Base-by-base conservation (phyloP, 2,329 filamentous ascomycete genomes). In the Diaporthe ampelina region DNA sequence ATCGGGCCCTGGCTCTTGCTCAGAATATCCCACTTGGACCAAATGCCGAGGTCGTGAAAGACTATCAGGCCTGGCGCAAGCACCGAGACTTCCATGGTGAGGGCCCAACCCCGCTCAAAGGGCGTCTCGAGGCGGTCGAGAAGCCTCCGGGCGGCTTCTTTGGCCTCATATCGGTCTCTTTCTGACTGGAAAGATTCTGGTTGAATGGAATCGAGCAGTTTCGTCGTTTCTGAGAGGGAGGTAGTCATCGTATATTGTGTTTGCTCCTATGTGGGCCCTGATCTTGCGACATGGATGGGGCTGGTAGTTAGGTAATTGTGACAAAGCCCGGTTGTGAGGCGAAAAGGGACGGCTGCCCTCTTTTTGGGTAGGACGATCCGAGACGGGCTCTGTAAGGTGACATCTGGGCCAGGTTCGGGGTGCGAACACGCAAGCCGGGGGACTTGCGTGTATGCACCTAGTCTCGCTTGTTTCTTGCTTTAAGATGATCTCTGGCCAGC, bases 51-150 rank as follows among this genome's bases (percentile, higher is more conserved):
- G 56, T 83, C 79, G 17, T 81, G 80, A 43, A 78, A 78, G 21
- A 78, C 79, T 69, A 82, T 78, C 19, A 82, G 75, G 29, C 78
- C 79, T 0, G 81, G 78, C 65, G 79, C 79, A 11, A 82, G 77
- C 8, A 80, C 78, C 6, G 81, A 79, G 17, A 78, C 75, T 40
- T 82, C 80, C n/a, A 80, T 80, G 57, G 77, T 78, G 74, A 82
- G 79, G 11, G 78, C 78, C 80, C 79, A 81, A 2, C 78, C 79
- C 26, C 80, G 79, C 69, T 82, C 81, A 71, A 80, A 81, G 1
- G 81, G 81, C 0, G 79, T 78, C 72, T 83, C 81, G 24, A 83
- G 57, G 1, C 59, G 45, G 50, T 35, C 59, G 6, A 73, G 59
- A 32, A 73, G 71, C 35, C 59, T 32, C 4, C 71, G 48, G 13